A percentile compares a stretch with the other conserved stretches of the same genome.
Conservation (phyloP, 768 basidiomycete species). For the Megacollybia marginata region DNA sequence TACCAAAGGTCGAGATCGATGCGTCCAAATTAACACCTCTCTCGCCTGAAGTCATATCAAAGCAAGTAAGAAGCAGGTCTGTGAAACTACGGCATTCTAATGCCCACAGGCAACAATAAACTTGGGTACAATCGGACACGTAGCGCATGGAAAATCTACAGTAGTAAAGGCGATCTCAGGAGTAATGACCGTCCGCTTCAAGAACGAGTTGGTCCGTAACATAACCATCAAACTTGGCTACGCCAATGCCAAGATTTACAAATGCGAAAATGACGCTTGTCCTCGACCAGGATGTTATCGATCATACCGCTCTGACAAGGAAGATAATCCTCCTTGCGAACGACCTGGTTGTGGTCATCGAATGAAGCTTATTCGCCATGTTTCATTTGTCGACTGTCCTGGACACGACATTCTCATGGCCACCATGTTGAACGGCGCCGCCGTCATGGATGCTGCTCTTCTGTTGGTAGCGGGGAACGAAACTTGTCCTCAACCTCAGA, state of each 20-base stretch:
- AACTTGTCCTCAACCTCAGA: constrained; percentile 98
- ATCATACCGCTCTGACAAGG: constrained; percentile 91
- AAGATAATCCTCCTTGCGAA: constrained; percentile 90
- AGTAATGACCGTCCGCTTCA: constrained; percentile 96
- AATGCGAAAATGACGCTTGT: constrained; percentile 91
- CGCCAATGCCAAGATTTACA: constrained; percentile 99
- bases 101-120: constrained; percentile 81
- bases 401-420: constrained; percentile 99
- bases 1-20: constrained; percentile 74
- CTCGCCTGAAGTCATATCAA: constrained; percentile 85
- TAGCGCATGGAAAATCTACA: constrained; percentile 95
- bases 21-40: constrained; percentile 77
- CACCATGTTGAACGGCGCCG: constrained; percentile 99
- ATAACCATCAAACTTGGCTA: constrained; percentile 99
- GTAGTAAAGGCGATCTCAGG: constrained; percentile 99
- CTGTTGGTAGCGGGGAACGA: constrained; percentile 97
- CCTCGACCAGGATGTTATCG: constrained; percentile 92
- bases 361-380: constrained; percentile 92
- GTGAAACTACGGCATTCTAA: not conserved
- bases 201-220: constrained; percentile 98
- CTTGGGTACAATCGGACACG: constrained; percentile 98
- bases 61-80: constrained; percentile 53
- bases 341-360: constrained; percentile 83
- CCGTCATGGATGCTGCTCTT: constrained; percentile 98
- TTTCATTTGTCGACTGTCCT: constrained; percentile 97